phyloP scores from a whole-genome alignment of 2,329 filamentous ascomycete species.

The Dothistroma pini region DNA sequence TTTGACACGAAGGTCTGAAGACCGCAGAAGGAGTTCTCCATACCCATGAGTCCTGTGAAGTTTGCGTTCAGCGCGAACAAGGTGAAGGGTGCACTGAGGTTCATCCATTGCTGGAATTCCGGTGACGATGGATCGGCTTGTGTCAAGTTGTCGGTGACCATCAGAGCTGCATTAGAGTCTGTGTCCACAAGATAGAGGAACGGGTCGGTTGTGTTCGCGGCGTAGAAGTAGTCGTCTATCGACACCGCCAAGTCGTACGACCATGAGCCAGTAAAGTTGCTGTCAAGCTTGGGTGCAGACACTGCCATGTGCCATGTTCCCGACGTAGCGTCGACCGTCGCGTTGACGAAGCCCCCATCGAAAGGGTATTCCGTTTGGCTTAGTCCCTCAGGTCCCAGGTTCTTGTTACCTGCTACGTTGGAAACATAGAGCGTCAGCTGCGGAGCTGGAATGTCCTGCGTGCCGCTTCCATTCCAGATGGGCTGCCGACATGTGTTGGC shows the following conservation, averaged over 20 bases:
- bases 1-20: conserved; percentile 54
- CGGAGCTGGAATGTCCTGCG: conserved; percentile 47
- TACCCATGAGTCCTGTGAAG: conserved; percentile 59
- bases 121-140: conserved; percentile 43
- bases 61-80: conserved; percentile 70
- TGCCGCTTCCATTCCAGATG: conserved; percentile 47
- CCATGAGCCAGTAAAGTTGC: conserved; percentile 63
- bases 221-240: conserved; percentile 72
- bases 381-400: conserved; percentile 59
- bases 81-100: conserved; percentile 61
- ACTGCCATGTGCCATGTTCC: conserved; percentile 74
- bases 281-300: conserved; percentile 62
- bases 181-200: conserved; percentile 79
- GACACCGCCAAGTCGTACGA: conserved; percentile 80
- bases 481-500: conserved; percentile 85
- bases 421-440: conserved; percentile 80
- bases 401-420: conserved; percentile 53
- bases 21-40: conserved; percentile 80
- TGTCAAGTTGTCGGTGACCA: conserved; percentile 74
- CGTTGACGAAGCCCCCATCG: conserved; percentile 65
- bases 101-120: conserved; percentile 54
- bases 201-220: conserved; percentile 53
- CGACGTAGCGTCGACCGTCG: conserved; percentile 55
- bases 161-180: conserved; percentile 71
- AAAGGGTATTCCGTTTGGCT: conserved; percentile 53